A percentile compares a stretch with the other conserved stretches of the same genome.
Evolutionary conservation across 495 filamentous ascomycete species (phyloP).

Genomic region (Extremus antarcticus): DNA sequence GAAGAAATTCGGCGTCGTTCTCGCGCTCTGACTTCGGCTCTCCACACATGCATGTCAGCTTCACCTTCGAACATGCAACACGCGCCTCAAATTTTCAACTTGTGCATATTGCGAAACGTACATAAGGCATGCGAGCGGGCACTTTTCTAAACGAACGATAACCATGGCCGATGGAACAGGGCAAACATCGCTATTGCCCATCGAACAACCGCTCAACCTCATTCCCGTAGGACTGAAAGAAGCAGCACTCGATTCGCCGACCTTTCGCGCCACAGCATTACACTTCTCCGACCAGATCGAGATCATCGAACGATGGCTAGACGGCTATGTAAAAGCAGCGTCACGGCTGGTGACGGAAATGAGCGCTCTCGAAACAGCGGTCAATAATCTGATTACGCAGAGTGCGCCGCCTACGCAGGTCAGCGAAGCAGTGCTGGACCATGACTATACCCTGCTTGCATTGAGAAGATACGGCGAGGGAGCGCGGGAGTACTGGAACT

Average conservation of each 20-base stretch:
- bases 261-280: slow-evolving; percentile 76
- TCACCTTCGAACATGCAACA: neutral
- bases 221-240: slow-evolving; percentile 81
- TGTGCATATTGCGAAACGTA: neutral
- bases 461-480: slow-evolving; percentile 76
- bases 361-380: slow-evolving; percentile 51
- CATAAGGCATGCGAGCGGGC: neutral
- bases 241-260: slow-evolving; percentile 89
- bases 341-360: slow-evolving; percentile 68
- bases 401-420: slow-evolving; percentile 58
- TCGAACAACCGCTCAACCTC: slow-evolving; percentile 16
- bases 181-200: neutral
- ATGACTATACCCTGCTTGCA: slow-evolving; percentile 86
- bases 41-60: neutral
- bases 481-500: slow-evolving; percentile 72
- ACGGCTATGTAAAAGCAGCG: slow-evolving; percentile 68
- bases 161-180: slow-evolving; percentile 2
- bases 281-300: slow-evolving; percentile 93
- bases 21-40: no score
- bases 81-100: no score
- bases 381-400: slow-evolving; percentile 63
- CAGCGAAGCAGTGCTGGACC: slow-evolving; percentile 74
- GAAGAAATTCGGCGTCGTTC: no score
- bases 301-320: slow-evolving; percentile 84
- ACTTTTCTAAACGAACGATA: neutral